Conservation (phyloP, 2,329 filamentous ascomycete genomes). For the Monilinia fructicola region DNA sequence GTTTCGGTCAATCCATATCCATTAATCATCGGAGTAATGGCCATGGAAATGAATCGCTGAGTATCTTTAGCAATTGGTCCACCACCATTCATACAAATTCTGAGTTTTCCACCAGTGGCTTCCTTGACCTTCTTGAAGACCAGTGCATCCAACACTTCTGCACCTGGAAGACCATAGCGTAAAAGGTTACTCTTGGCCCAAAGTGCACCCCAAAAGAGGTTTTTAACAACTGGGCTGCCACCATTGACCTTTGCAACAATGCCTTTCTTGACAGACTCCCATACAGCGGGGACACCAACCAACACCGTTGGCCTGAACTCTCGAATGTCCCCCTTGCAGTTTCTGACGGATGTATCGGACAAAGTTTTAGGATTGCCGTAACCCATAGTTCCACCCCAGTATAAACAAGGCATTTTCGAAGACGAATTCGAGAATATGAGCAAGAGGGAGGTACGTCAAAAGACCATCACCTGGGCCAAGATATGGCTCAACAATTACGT, state of each 20-base stretch:
- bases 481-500: constrained; percentile 71
- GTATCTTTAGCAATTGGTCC: constrained; percentile 87
- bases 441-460: constrained; percentile 87
- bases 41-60: constrained; percentile 85
- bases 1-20: constrained; percentile 97
- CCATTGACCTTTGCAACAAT: constrained; percentile 69
- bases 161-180: constrained; percentile 60
- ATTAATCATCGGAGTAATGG: constrained; percentile 88
- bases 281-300: constrained; percentile 92
- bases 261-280: constrained; percentile 96
- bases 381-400: constrained; percentile 86
- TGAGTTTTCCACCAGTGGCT: constrained; percentile 81
- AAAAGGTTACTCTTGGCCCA: constrained; percentile 60
- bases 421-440: constrained; percentile 93
- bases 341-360: constrained; percentile 78
- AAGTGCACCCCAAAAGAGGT: constrained; percentile 73
- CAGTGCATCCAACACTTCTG: constrained; percentile 70
- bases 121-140: constrained; percentile 93
- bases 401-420: constrained; percentile 90
- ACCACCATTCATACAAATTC: constrained; percentile 91
- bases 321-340: constrained; percentile 90
- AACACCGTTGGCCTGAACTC: constrained; percentile 86
- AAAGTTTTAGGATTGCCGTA: constrained; percentile 89
- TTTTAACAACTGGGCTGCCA: constrained; percentile 66
- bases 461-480: constrained; percentile 75